A percentile compares a stretch with the other conserved stretches of the same genome.
These are phyloP conservation scores for Phytophthora litchii DNA, from an alignment of 352 stramenopile species.

Conservation along the genomic window DNA sequence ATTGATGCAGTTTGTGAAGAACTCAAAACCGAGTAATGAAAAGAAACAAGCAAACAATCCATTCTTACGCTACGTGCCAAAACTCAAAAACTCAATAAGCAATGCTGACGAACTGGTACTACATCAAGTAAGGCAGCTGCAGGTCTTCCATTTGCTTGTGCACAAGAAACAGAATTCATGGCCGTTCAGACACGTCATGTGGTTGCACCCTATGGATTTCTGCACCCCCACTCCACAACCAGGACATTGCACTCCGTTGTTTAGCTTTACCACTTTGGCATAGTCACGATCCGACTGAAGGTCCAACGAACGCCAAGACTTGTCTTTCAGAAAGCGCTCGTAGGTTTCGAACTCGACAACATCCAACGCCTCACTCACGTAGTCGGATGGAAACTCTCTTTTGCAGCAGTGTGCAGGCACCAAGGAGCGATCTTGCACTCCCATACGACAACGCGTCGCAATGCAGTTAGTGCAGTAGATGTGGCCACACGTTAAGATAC, in stretches of 20 bases:
- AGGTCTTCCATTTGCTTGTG: slow-evolving; percentile 45
- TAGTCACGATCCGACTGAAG: slow-evolving; percentile 74
- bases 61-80: neutral
- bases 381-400: slow-evolving; percentile 69
- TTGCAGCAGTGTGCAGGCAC: slow-evolving; percentile 76
- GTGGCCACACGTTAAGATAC: slow-evolving; percentile 58
- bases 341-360: slow-evolving; percentile 42
- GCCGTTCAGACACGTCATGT: slow-evolving; percentile 58
- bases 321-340: slow-evolving; percentile 62
- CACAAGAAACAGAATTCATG: slow-evolving; percentile 75
- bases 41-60: neutral
- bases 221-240: slow-evolving; percentile 72
- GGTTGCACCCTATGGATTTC: slow-evolving; percentile 55
- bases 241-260: slow-evolving; percentile 63
- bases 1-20: neutral
- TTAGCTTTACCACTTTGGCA: slow-evolving; percentile 35
- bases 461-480: slow-evolving; percentile 71
- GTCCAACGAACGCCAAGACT: slow-evolving; percentile 45
- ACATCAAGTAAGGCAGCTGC: slow-evolving; percentile 29
- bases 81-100: neutral
- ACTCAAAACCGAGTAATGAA: neutral
- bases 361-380: slow-evolving; percentile 52
- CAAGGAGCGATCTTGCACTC: slow-evolving; percentile 56
- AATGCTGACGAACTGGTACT: neutral
- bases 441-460: slow-evolving; percentile 54